Evolutionary conservation across 2,329 filamentous ascomycete species (phyloP).

Genomic region (Paradendryphiella salina): DNA sequence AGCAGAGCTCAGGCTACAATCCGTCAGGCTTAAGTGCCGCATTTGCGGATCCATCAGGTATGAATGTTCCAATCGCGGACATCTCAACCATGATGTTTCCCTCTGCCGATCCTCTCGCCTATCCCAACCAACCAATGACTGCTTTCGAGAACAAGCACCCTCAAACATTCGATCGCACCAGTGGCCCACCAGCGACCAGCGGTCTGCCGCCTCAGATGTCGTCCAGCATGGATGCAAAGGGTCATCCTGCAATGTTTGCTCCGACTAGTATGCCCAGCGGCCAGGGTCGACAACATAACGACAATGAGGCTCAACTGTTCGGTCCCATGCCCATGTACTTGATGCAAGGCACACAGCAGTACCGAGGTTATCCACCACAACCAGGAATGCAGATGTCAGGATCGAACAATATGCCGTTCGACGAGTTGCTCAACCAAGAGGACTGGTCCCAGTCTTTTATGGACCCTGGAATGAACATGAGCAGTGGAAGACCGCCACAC

Average conservation of each 20-base stretch:
- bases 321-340: slow-evolving; percentile 72
- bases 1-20: slow-evolving; percentile 38
- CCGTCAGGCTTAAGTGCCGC: slow-evolving; percentile 37
- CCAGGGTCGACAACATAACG: slow-evolving; percentile 40
- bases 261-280: slow-evolving; percentile 25
- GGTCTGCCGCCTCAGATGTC: slow-evolving; percentile 6
- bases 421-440: slow-evolving; percentile 46
- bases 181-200: slow-evolving; percentile 3
- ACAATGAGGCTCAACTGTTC: slow-evolving; percentile 73
- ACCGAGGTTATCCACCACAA: slow-evolving; percentile 34
- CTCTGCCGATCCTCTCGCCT: slow-evolving; percentile 75
- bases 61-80: slow-evolving; percentile 62
- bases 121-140: slow-evolving; percentile 75
- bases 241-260: slow-evolving; percentile 29
- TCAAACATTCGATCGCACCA: slow-evolving; percentile 29
- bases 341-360: slow-evolving; percentile 54
- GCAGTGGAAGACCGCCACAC: slow-evolving; percentile 26
- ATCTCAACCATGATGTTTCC: slow-evolving; percentile 81
- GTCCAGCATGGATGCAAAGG: slow-evolving; percentile 32
- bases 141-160: slow-evolving; percentile 53
- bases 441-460: slow-evolving; percentile 48
- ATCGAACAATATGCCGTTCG: slow-evolving; percentile 39
- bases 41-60: slow-evolving; percentile 34
- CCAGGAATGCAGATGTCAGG: slow-evolving; percentile 27
- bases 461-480: slow-evolving; percentile 40